Base-by-base conservation (phyloP, 345 rosid genomes). In the Eucalyptus decipiens region DNA sequence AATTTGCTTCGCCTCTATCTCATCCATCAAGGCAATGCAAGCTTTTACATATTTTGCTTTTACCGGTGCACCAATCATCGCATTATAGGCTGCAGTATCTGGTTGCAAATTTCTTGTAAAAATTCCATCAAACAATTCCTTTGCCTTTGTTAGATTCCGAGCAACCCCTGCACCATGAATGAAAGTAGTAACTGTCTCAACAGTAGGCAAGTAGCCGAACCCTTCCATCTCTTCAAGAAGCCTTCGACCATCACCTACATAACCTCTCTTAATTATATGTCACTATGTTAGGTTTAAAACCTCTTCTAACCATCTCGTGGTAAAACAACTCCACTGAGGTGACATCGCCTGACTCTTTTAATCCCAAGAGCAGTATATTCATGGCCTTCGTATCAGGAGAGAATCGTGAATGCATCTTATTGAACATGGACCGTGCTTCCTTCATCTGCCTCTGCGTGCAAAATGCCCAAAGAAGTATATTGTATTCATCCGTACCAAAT, bases 121-220 rank as follows among this genome's bases (percentile, higher is more conserved):
- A 88, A 97, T 94, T 92, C 94, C 96, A 58, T 94, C 95, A 87
- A 97, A 97, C 89, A 97, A 80, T 89, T 96, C 94, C 89, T 94
- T 94, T 16, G 98, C 99, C 91, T 94, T 95, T 2, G 76, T 48
- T 80, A 72, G 83, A n/a, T 96, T 95, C 48, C 94, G 88, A 65
- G 90, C 97, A 87, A 97, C 60, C 69, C 99, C 98, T 16, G 97
- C 94, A 5, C 99, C 99, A 85, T 97, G 98, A 62, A 97, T 94
- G 93, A 97, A 92, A 40, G 99, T 97, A 18, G 99, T 96, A 76
- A 97, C 65, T n/a, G 95, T 94, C 92, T 95, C 93, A 48, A 97
- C 69, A 4, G 95, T 91, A 49, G 93, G 93, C 21, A 86, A 88
- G 92, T 92, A 91, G 65, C 89, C 87, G n/a, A 26, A 49, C 60